phyloP scores from a whole-genome alignment of 257 asterid genomes.

The Agastache rugosa region DNA sequence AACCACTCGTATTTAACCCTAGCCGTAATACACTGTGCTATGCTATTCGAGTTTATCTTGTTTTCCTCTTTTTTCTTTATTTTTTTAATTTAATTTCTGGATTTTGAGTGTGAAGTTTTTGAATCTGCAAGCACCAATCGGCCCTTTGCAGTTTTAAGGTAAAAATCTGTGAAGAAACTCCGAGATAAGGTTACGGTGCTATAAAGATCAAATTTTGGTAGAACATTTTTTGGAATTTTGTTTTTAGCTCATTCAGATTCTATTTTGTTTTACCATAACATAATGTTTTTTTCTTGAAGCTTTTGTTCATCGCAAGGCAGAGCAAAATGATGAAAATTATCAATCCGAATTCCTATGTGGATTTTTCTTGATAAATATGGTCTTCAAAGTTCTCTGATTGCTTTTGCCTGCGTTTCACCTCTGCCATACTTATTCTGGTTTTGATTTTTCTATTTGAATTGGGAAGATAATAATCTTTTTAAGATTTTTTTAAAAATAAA shows the following conservation, averaged over 20 bases:
- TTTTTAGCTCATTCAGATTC: conserved; percentile 22
- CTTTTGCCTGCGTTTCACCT: conserved; percentile 2
- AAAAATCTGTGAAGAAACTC: conserved; percentile 55
- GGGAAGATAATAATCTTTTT: background rate
- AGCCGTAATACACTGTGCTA: conserved; percentile 25
- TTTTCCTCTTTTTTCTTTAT: too few relatives aligned
- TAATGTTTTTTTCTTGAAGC: background rate
- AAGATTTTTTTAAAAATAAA: background rate
- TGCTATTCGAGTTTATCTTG: background rate
- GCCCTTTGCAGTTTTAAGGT: conserved; percentile 73
- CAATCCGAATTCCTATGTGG: conserved; percentile 54
- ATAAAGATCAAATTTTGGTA: conserved; percentile 45
- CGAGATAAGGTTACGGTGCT: conserved; percentile 72
- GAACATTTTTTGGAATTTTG: conserved; percentile 31
- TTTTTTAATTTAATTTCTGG: too few relatives aligned
- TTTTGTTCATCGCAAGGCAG: background rate
- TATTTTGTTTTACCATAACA: conserved; percentile 42
- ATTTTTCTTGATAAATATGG: conserved; percentile 38
- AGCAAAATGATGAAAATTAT: conserved; percentile 55
- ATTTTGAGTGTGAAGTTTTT: background rate
- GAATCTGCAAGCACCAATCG: conserved; percentile 49
- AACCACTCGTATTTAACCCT: conserved; percentile 16
- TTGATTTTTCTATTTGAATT: background rate
- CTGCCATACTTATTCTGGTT: background rate
- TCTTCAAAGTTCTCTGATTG: conserved; percentile 65